Percentiles rank a stretch among this genome's conserved stretches.
phyloP scores from a whole-genome alignment of 2,329 filamentous ascomycete genomes.

The Phyllosticta capitalensis region DNA sequence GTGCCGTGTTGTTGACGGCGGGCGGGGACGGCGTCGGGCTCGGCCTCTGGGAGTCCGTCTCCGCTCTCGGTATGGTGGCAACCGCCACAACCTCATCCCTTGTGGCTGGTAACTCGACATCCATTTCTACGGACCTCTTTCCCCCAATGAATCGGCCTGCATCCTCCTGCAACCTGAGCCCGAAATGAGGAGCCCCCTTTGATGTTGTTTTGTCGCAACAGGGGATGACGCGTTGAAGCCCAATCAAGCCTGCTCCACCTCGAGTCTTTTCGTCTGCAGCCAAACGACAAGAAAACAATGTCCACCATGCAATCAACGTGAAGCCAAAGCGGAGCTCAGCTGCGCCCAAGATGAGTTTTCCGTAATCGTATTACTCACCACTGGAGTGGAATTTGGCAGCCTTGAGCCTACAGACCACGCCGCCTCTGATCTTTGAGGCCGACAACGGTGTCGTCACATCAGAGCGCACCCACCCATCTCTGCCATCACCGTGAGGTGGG shows the following conservation, averaged over 20 bases:
- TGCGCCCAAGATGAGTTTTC: background rate
- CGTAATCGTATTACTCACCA: background rate
- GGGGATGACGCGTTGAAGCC: background rate
- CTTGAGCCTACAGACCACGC: background rate
- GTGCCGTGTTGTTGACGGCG: background rate
- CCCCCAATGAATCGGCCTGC: background rate
- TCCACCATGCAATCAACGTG: background rate
- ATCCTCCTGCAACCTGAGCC: background rate
- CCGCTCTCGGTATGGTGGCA: background rate
- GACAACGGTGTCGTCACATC: background rate
- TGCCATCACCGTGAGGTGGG: background rate
- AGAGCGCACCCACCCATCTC: background rate
- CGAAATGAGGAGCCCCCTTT: background rate
- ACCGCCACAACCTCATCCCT: background rate
- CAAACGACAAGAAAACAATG: background rate
- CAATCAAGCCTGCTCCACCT: background rate
- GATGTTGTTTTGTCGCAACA: background rate
- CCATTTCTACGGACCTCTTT: background rate
- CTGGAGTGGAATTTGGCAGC: background rate
- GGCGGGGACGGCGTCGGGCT: background rate
- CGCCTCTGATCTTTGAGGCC: background rate
- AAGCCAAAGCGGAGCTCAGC: background rate
- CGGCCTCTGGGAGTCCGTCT: background rate
- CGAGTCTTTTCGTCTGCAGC: background rate
- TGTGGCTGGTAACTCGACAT: background rate